A percentile compares a stretch with the other conserved stretches of the same genome.
Conservation (phyloP, 768 basidiomycete genomes). For the Boletus tomentosulus region DNA sequence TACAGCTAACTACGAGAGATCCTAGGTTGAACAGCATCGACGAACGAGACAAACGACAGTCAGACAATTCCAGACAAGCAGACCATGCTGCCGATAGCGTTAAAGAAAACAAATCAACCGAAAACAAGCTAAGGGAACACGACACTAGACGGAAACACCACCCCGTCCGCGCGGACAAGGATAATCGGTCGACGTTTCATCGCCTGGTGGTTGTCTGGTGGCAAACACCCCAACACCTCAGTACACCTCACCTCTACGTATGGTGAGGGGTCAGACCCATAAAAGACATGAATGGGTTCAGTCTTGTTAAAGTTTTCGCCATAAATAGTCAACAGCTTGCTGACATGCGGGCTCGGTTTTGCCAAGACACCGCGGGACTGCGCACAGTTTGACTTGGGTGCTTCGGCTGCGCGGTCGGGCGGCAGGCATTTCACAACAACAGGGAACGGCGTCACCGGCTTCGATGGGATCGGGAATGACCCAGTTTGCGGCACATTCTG, state of each 20-base stretch:
- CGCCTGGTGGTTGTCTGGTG: constrained; percentile 62
- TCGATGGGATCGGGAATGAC: constrained; percentile 75
- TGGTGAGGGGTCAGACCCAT: constrained; percentile 83
- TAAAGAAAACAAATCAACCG: constrained; percentile 12
- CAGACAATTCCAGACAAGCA: constrained; percentile 19
- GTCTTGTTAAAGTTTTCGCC: constrained; percentile 86
- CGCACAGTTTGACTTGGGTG: constrained; percentile 67
- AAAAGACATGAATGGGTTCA: constrained; percentile 80
- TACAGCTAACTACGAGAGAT: constrained; percentile 31
- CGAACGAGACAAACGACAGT: constrained; percentile 18
- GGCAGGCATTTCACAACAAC: constrained; percentile 88
- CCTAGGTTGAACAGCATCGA: constrained; percentile 26
- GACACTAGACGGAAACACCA: constrained; percentile 80
- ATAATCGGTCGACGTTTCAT: constrained; percentile 75
- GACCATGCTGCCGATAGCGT: constrained; percentile 29
- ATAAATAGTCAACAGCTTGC: constrained; percentile 81
- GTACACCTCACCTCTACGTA: constrained; percentile 85
- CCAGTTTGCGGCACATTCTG: constrained; percentile 67
- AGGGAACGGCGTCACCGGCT: constrained; percentile 83
- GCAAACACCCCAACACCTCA: constrained; percentile 79
- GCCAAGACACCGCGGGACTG: constrained; percentile 63
- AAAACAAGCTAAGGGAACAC: constrained; percentile 64
- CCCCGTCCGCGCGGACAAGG: constrained; percentile 78
- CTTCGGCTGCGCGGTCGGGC: constrained; percentile 81
- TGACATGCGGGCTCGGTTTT: constrained; percentile 73